Conservation (phyloP, 23 red algal genomes). For the Chondrus crispus region DNA sequence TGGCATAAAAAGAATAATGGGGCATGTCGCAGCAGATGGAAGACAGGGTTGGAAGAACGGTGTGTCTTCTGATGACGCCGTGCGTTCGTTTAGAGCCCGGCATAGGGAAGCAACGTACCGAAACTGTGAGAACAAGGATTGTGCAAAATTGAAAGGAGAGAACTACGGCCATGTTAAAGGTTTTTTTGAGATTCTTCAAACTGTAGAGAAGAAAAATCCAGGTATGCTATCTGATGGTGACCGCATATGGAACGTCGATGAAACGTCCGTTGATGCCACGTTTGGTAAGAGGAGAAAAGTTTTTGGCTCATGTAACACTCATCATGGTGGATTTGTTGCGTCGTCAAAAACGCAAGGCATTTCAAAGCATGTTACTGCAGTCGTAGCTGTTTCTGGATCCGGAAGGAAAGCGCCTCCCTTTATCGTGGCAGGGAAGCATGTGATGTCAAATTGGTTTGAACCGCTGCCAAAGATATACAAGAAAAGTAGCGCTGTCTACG, state of each 20-base stretch:
- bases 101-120: not conserved
- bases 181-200: not conserved
- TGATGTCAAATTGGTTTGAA: not conserved
- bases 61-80: too few relatives aligned
- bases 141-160: not conserved
- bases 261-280: not conserved
- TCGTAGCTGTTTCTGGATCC: not conserved
- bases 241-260: slow-evolving; percentile 18
- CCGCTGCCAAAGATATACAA: not conserved
- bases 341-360: not conserved
- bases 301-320: not conserved
- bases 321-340: not conserved
- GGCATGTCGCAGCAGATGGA: too few relatives aligned
- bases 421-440: not conserved
- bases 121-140: not conserved
- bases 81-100: too few relatives aligned
- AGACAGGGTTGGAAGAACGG: too few relatives aligned
- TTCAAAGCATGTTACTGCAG: not conserved
- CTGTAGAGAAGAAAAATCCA: not conserved
- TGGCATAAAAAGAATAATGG: too few relatives aligned
- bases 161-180: not conserved
- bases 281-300: not conserved
- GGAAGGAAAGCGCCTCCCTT: not conserved
- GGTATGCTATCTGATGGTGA: not conserved
- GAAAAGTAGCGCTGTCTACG: too few relatives aligned